Percentiles rank a stretch among this genome's conserved stretches.
Evolutionary conservation across 768 basidiomycete genomes (phyloP).

Genomic region (Leccinum olivaceopallidum): DNA sequence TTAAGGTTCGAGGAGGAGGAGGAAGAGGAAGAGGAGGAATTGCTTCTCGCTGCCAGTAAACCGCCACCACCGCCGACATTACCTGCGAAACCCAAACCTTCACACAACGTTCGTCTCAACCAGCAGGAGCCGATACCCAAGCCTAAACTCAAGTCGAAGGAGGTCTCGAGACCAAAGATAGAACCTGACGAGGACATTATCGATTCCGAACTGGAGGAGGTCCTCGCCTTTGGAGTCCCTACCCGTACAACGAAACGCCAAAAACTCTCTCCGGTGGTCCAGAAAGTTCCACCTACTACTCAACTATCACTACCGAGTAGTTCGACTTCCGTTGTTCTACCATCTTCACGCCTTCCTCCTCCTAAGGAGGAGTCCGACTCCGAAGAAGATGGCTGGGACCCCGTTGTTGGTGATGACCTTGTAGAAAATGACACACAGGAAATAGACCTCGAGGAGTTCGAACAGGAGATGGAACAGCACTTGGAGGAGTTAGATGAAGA

Average conservation of each 20-base stretch:
- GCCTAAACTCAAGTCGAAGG: slow-evolving; percentile 29
- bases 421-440: slow-evolving; percentile 33
- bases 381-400: slow-evolving; percentile 57
- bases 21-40: slow-evolving; percentile 33
- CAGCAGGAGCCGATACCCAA: slow-evolving; percentile 26
- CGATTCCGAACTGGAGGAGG: slow-evolving; percentile 43
- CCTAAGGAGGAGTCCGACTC: slow-evolving; percentile 39
- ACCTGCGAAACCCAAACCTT: slow-evolving; percentile 36
- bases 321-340: slow-evolving; percentile 32
- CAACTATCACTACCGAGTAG: slow-evolving; percentile 42
- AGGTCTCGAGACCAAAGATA: slow-evolving; percentile 22
- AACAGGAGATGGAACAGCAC: slow-evolving; percentile 36
- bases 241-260: slow-evolving; percentile 31
- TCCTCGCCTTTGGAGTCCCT: slow-evolving; percentile 46
- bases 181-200: slow-evolving; percentile 21
- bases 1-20: slow-evolving; percentile 33
- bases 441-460: slow-evolving; percentile 38
- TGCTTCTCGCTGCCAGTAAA: slow-evolving; percentile 25
- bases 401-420: slow-evolving; percentile 33
- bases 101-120: slow-evolving; percentile 25
- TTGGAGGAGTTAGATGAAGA: slow-evolving; percentile 50
- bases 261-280: slow-evolving; percentile 22
- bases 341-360: slow-evolving; percentile 28
- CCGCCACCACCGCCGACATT: slow-evolving; percentile 23
- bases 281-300: slow-evolving; percentile 15